These are phyloP conservation scores for Aspergillus udagawae DNA, from an alignment of 2,329 filamentous ascomycete species.

Conservation along the genomic window DNA sequence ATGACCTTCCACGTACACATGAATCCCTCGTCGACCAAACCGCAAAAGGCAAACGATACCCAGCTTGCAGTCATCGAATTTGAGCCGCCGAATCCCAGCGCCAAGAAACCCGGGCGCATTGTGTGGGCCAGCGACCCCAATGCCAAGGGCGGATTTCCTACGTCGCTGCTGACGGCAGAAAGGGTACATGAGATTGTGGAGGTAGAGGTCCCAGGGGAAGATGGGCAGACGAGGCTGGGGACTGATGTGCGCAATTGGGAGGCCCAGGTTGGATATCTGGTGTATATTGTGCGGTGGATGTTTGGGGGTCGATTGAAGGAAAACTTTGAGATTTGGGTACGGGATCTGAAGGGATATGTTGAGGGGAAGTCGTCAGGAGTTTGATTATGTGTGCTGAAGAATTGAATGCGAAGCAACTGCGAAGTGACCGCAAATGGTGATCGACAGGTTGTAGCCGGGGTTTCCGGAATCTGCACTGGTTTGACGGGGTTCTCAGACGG, in stretches of 20 bases:
- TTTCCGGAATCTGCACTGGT: neutral
- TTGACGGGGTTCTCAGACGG: too few relatives aligned
- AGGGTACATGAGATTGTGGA: constrained; percentile 47
- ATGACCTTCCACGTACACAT: constrained; percentile 45
- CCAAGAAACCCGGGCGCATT: constrained; percentile 20
- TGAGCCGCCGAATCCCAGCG: constrained; percentile 22
- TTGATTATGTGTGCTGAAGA: neutral
- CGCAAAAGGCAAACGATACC: constrained; percentile 22
- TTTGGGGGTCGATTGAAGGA: constrained; percentile 34
- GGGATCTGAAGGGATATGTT: constrained; percentile 40
- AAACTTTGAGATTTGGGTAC: constrained; percentile 40
- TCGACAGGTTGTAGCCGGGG: neutral
- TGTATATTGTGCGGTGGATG: constrained; percentile 42
- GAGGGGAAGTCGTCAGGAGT: constrained; percentile 17
- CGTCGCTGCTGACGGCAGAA: constrained; percentile 40
- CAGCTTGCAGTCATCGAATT: constrained; percentile 31
- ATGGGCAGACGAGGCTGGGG: constrained; percentile 13
- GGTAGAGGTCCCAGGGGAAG: constrained; percentile 18
- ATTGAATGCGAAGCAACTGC: neutral
- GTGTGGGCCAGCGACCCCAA: constrained; percentile 26
- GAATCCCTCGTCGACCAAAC: constrained; percentile 27
- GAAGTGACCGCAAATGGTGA: neutral
- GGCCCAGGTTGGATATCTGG: constrained; percentile 40
- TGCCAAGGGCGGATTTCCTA: constrained; percentile 27
- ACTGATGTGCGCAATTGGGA: constrained; percentile 44